A percentile compares a stretch with the other conserved stretches of the same genome.
phyloP scores from a whole-genome alignment of 192 early-diverging fungal species.

The Linnemannia schmuckeri region DNA sequence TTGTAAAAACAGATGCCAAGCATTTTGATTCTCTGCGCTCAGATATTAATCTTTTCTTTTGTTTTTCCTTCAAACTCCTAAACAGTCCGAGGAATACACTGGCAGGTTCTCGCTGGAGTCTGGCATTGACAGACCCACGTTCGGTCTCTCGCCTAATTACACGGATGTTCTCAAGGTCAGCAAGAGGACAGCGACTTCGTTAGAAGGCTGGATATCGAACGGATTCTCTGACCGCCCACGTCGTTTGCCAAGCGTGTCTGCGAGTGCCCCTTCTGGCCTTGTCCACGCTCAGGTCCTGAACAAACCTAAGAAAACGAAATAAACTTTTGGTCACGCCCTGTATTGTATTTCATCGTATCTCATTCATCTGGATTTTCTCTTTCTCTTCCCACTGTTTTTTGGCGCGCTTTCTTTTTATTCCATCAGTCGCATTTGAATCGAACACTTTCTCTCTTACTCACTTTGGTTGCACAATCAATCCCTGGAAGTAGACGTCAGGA shows the following conservation, averaged over 20 bases:
- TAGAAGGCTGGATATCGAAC: neutral
- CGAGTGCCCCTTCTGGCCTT: neutral
- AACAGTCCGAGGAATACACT: neutral
- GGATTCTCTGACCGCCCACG: neutral
- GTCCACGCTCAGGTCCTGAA: neutral
- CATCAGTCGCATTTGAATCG: too few relatives aligned
- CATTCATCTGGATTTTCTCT: neutral
- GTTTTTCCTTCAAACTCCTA: neutral
- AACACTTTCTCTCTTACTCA: too few relatives aligned
- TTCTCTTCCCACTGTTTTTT: neutral
- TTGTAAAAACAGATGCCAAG: neutral
- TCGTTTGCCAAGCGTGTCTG: neutral
- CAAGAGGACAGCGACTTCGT: neutral
- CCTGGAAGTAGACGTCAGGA: too few relatives aligned
- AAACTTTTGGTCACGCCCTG: neutral
- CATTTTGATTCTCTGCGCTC: neutral
- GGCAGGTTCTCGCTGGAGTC: slow-evolving; percentile 3
- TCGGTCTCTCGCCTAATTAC: neutral
- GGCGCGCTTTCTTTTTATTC: neutral
- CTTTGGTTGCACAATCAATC: too few relatives aligned
- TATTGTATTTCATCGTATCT: neutral
- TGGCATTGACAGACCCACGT: neutral
- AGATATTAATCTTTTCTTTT: neutral
- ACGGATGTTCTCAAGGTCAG: neutral
- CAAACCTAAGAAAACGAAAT: neutral